A percentile compares a stretch with the other conserved stretches of the same genome.
Conservation (phyloP, 176 grass and related monocot species). For the Phoenix dactylifera region DNA sequence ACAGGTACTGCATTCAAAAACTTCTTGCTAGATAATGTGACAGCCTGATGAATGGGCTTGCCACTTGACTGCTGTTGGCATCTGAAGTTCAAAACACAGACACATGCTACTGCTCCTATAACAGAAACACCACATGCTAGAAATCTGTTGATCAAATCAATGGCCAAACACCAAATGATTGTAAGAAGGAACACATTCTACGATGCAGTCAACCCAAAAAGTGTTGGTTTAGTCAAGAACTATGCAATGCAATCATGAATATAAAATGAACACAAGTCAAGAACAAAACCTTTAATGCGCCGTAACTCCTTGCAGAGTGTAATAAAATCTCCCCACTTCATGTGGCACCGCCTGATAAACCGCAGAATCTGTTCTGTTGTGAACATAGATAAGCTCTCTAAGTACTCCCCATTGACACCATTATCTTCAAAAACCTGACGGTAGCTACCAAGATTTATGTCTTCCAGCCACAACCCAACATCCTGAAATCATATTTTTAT, state of each 20-base stretch:
- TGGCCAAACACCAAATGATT: too few relatives aligned
- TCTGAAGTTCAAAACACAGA: too few relatives aligned
- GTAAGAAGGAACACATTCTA: too few relatives aligned
- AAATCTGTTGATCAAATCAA: too few relatives aligned
- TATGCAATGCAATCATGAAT: constrained; percentile 2
- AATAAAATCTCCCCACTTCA: constrained; percentile 94
- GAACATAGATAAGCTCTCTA: constrained; percentile 79
- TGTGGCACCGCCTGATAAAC: constrained; percentile 84
- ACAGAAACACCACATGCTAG: too few relatives aligned
- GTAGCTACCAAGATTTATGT: constrained; percentile 80
- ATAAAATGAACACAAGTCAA: constrained; percentile 1
- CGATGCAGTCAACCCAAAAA: too few relatives aligned
- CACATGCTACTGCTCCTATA: too few relatives aligned
- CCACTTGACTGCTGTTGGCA: too few relatives aligned
- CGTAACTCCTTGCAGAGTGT: constrained; percentile 86
- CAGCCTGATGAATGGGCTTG: too few relatives aligned
- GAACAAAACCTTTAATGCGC: constrained; percentile 76
- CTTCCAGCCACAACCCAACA: constrained; percentile 89
- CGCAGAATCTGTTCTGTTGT: constrained; percentile 92
- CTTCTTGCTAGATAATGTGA: too few relatives aligned
- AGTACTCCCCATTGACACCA: constrained; percentile 75
- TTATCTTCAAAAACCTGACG: constrained; percentile 69
- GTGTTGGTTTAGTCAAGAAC: not conserved
- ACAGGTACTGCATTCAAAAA: too few relatives aligned
- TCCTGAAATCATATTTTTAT: constrained; percentile 46